Conservation (phyloP, 2,329 filamentous ascomycete species). For the Fusarium metavorans region DNA sequence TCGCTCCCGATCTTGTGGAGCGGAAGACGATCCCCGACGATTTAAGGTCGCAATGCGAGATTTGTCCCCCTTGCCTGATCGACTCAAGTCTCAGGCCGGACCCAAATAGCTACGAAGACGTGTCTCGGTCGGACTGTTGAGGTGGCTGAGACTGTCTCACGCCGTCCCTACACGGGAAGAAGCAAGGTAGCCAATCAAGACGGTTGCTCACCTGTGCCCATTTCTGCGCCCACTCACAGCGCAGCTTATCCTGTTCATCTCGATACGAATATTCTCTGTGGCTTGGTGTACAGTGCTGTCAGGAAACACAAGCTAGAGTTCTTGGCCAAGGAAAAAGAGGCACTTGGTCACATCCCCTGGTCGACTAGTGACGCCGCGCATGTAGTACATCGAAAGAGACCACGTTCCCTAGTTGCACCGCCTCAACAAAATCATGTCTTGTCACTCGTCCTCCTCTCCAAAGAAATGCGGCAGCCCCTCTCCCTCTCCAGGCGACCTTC, state of each 20-base stretch:
- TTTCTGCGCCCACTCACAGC: not conserved
- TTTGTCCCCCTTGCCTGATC: not conserved
- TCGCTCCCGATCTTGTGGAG: not conserved
- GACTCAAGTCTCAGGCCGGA: not conserved
- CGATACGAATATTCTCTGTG: not conserved
- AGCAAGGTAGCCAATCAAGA: not conserved
- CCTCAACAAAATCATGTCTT: not conserved
- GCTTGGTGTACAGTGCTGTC: not conserved
- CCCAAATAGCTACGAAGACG: not conserved
- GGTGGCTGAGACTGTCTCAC: constrained; percentile 4
- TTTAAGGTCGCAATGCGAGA: not conserved
- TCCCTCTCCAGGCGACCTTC: not conserved
- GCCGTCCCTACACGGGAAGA: not conserved
- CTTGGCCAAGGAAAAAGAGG: not conserved
- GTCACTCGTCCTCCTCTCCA: not conserved
- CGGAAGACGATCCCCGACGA: not conserved
- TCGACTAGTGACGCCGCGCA: not conserved
- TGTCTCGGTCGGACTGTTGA: constrained; percentile 1
- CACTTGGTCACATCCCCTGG: not conserved
- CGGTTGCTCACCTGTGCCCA: not conserved
- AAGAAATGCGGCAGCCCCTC: not conserved
- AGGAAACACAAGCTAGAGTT: not conserved
- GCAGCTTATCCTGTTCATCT: not conserved
- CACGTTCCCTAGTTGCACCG: not conserved
- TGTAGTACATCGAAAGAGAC: constrained; percentile 1